Base-by-base conservation (phyloP, 768 basidiomycete genomes). In the Sporobolomyces roseus region DNA sequence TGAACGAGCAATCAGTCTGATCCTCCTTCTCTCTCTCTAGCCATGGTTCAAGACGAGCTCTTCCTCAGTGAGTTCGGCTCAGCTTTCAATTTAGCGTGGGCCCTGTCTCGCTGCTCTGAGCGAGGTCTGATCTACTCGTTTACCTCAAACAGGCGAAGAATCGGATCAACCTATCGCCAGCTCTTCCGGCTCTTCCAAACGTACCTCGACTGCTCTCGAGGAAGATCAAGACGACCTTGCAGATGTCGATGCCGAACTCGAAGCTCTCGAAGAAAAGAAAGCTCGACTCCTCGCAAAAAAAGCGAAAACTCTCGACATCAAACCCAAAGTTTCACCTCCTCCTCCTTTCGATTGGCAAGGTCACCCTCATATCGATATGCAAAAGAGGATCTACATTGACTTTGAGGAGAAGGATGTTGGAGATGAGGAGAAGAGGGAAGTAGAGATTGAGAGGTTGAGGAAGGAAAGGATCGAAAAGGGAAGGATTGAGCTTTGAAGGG, bases 261-360 rank as follows among this genome's bases (percentile, higher is more conserved):
- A 27, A 27, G 25, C 30, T 13, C 13, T 35, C 33, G 21, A 33
- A 32, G 52, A 32, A 14, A 16, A 54, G 21, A 13, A 5, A 6
- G 52, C 29, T 23, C 52, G 29, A 32, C 12, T 54, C 13, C 14
- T 3, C 30, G 52, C 52, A 14, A 54, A 54, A 35, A 5, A 19
- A 23, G 32, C 29, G 30, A 54, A 54, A 35, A 33, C 13, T 6
- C 9, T 8, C 52, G 53, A 54, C 14, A 23, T 35, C 9, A 56
- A 56, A 29, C 54, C 54, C 27, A 12, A n/a, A n/a, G 36, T 56
- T 9, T 13, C 54, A 2, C 54, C 54, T 6, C 23, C 36, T 6
- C 54, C 54, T 56, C 54, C 54, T 36, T 56, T 38, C 54, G 54
- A 56, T 29, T 56, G 54, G 54, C 35, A 29, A 56, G 54, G 54